phyloP scores from a whole-genome alignment of 306 rosid genomes.

The Quercus rubra region DNA sequence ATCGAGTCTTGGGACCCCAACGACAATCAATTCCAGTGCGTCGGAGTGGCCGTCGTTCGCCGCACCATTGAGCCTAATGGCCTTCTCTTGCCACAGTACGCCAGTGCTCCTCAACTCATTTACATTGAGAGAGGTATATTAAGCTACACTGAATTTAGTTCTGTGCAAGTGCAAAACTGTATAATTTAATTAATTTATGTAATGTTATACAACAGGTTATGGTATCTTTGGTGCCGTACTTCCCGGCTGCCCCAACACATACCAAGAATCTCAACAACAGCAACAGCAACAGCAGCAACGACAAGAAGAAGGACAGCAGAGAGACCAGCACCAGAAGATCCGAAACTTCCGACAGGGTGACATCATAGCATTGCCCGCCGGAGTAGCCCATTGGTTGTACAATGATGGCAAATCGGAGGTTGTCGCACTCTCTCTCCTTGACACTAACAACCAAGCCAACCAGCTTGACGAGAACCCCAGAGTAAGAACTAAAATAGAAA shows the following conservation, averaged over 20 bases:
- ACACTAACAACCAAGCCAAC: conserved; percentile 40
- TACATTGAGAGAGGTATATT: conserved; percentile 27
- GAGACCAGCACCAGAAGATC: conserved; percentile 40
- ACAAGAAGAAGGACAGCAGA: not conserved
- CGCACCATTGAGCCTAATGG: conserved; percentile 36
- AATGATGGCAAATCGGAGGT: conserved; percentile 33
- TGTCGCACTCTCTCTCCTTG: conserved; percentile 38
- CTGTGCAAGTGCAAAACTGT: not conserved
- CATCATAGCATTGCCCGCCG: conserved; percentile 42
- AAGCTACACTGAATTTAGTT: not conserved
- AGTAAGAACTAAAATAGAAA: conserved; percentile 12
- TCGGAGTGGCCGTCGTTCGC: conserved; percentile 30
- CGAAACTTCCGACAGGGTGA: conserved; percentile 33
- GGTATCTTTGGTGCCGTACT: conserved; percentile 33
- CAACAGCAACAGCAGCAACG: not conserved
- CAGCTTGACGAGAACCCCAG: conserved; percentile 64
- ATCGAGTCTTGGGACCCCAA: conserved; percentile 47
- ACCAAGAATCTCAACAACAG: conserved; percentile 28
- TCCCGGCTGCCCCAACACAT: conserved; percentile 46
- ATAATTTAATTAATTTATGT: not conserved
- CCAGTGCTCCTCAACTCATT: conserved; percentile 35
- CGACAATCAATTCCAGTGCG: conserved; percentile 34
- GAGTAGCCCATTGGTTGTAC: conserved; percentile 36
- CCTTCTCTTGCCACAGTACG: conserved; percentile 47
- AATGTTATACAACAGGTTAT: conserved; percentile 15